phyloP scores from a whole-genome alignment of 83 land plant genomes.

The Picea abies region DNA sequence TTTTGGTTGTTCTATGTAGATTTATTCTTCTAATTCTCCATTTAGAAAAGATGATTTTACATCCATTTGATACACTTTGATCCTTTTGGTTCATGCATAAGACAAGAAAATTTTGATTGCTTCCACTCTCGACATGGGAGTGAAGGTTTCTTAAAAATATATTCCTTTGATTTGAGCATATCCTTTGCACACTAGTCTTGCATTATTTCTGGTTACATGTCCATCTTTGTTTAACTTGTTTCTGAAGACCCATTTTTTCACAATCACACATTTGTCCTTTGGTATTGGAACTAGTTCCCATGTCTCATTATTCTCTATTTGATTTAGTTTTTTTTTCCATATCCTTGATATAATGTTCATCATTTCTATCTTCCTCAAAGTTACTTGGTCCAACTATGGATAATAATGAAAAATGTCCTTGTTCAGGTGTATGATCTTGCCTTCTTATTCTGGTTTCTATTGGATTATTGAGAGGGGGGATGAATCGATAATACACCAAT shows the following conservation, averaged over 20 bases:
- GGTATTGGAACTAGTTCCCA: neutral
- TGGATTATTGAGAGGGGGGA: no score
- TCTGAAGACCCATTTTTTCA: no score
- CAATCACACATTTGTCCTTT: neutral
- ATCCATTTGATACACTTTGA: neutral
- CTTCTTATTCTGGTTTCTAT: no score
- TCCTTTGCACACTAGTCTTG: no score
- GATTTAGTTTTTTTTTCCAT: neutral
- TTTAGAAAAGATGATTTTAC: no score
- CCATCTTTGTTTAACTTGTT: no score
- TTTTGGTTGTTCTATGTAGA: no score
- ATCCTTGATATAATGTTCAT: neutral
- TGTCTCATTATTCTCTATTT: neutral
- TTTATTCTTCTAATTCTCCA: neutral
- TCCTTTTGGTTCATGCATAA: neutral
- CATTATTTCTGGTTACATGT: no score
- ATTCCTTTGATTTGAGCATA: no score
- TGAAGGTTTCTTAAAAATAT: no score
- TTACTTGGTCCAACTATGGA: neutral
- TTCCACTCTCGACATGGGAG: no score
- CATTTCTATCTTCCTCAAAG: neutral
- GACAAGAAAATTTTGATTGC: neutral
- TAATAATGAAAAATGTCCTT: neutral
- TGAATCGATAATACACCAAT: no score
- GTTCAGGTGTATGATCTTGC: neutral